Percentiles rank a stretch among this genome's conserved stretches.
phyloP scores from a whole-genome alignment of 2,329 filamentous ascomycete genomes.

The Aspergillus ochraceus region DNA sequence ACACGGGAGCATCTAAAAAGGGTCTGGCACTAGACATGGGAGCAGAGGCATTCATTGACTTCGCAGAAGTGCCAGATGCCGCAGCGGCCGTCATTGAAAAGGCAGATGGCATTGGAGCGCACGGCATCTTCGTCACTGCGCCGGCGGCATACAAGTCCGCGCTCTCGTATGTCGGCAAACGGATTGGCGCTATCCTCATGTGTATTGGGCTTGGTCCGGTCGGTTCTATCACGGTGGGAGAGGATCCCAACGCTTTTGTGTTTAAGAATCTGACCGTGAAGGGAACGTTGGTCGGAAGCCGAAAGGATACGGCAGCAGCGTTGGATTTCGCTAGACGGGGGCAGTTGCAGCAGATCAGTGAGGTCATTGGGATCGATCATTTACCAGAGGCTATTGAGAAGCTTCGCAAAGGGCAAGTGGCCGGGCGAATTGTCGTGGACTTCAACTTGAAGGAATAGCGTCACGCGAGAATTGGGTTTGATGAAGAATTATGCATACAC shows the following conservation, averaged over 20 bases:
- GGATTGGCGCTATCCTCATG: constrained; percentile 55
- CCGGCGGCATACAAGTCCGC: constrained; percentile 43
- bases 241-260: constrained; percentile 27
- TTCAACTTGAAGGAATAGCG: constrained; percentile 44
- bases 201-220: constrained; percentile 46
- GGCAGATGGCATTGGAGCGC: constrained; percentile 49
- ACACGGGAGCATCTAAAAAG: constrained; percentile 51
- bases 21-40: constrained; percentile 51
- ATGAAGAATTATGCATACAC: no score
- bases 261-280: constrained; percentile 28
- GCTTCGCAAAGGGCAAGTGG: constrained; percentile 51
- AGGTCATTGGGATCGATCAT: constrained; percentile 48
- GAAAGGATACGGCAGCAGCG: constrained; percentile 33
- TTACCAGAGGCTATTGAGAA: constrained; percentile 55
- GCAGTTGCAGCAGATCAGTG: constrained; percentile 51
- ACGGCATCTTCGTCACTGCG: constrained; percentile 46
- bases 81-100: constrained; percentile 47
- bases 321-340: constrained; percentile 51
- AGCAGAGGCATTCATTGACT: constrained; percentile 59
- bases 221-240: constrained; percentile 21
- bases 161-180: constrained; percentile 37
- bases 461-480: no score
- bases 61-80: constrained; percentile 40
- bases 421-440: constrained; percentile 55
- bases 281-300: constrained; percentile 33